Base-by-base conservation (phyloP, 129 eudicot genomes). In the Scalesia atractyloides region DNA sequence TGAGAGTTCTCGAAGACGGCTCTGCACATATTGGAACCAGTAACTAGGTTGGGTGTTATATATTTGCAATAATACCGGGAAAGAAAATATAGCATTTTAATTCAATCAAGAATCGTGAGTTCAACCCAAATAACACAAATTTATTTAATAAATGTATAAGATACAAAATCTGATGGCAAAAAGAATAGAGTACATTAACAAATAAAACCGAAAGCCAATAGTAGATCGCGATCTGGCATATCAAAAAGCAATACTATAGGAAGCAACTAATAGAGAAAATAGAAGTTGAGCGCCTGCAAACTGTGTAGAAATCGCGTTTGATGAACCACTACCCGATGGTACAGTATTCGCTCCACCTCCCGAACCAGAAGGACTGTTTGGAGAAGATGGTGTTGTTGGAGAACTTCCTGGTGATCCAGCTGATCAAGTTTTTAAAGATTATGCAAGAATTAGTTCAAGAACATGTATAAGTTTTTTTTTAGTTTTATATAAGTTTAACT, bases 331-430 rank as follows among this genome's bases (percentile, higher is more conserved):
- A 24, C 70, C 84, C 15, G 87, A 59, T 14, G 89, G 95, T 57
- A 73, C 73, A 0, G 75, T 73, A 47, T 85, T 81, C 5, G 89
- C 65, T 71, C 86, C 91, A 33, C 78, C 73, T 16, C 82, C 70
- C 0, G 83, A 16, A 36, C 80, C 77, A 9, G 86, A 69, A 70
- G 84, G 84, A 49, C 68, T 67, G 24, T 77, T 64, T 41, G 86
- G 70, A 66, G 84, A 79, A 39, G 73, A 64, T 37, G 89, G 80
- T 17, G 84, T 64, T 37, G 82, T 70, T 69, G 95, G 86, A 73
- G 90, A 80, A 64, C 77, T 64, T 39, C 64, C 74, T 0, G 96
- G 95, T n/a, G 85, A 76, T 6, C 62, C 81, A 49, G 81, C 96
- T 88, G 79, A 59, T 48, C 22, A 18, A 46, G 15, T 66, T 74